Percentiles rank a stretch among this genome's conserved stretches.
Evolutionary conservation across 306 rosid species (phyloP).

Genomic region (Gastrolobium bilobum): DNA sequence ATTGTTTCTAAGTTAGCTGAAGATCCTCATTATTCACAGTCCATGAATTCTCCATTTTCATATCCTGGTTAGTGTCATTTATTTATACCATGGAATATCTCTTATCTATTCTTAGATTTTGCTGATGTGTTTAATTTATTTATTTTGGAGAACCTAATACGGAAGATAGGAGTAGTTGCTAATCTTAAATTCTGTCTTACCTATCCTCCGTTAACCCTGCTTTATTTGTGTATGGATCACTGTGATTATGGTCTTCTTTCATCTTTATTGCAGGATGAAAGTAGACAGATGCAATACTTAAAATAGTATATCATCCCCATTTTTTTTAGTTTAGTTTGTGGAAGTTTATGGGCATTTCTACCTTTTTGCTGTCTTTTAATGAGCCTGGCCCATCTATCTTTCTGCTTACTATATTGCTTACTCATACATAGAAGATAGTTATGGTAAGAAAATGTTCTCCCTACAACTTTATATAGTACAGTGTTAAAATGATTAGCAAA

Average conservation of each 20-base stretch:
- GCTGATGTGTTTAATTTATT: neutral
- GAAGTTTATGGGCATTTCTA: slow-evolving; percentile 8
- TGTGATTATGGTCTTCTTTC: slow-evolving; percentile 24
- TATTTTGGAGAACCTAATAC: slow-evolving; percentile 33
- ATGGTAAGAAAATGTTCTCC: slow-evolving; percentile 34
- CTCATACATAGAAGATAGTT: slow-evolving; percentile 25
- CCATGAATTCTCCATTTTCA: slow-evolving; percentile 92
- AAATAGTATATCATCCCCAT: slow-evolving; percentile 29
- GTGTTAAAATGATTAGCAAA: slow-evolving; percentile 29
- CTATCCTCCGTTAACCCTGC: slow-evolving; percentile 15
- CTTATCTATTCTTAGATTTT: slow-evolving; percentile 24
- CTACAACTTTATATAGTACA: neutral
- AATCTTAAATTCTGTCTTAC: neutral
- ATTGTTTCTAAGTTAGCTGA: slow-evolving; percentile 91
- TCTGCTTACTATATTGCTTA: slow-evolving; percentile 13
- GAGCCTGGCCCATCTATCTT: slow-evolving; percentile 15
- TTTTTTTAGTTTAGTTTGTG: slow-evolving; percentile 40
- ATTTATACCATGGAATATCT: slow-evolving; percentile 25
- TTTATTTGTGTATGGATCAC: slow-evolving; percentile 13
- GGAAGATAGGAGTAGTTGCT: slow-evolving; percentile 13
- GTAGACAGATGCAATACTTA: slow-evolving; percentile 35
- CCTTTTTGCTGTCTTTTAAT: slow-evolving; percentile 24
- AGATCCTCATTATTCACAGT: slow-evolving; percentile 92
- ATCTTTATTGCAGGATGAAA: slow-evolving; percentile 27
- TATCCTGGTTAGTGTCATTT: slow-evolving; percentile 80